Conservation (phyloP, 2,329 filamentous ascomycete species). For the Xylogone sp. region DNA sequence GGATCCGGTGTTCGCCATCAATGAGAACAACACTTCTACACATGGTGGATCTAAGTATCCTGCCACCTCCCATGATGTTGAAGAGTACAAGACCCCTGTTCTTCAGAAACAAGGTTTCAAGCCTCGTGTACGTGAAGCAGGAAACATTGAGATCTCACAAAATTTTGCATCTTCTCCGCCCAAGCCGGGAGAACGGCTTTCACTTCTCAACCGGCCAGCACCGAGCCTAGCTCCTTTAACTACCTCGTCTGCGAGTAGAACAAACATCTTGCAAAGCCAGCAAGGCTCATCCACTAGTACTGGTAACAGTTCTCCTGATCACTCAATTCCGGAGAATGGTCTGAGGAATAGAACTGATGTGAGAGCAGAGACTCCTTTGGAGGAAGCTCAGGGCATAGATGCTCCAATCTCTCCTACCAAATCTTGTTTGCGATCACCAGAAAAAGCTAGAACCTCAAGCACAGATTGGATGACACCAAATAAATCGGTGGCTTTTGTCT, state of each 20-base stretch:
- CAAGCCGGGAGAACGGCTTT: slow-evolving; percentile 4
- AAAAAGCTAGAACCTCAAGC: slow-evolving; percentile 14
- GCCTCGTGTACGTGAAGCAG: slow-evolving; percentile 16
- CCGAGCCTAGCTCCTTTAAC: slow-evolving; percentile 4
- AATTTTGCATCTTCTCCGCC: slow-evolving; percentile 7
- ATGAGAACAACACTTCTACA: no score
- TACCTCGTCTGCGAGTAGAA: slow-evolving; percentile 14
- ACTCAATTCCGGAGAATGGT: background rate
- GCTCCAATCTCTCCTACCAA: slow-evolving; percentile 21
- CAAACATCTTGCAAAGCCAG: slow-evolving; percentile 11
- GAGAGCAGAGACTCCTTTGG: background rate
- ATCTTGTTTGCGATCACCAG: slow-evolving; percentile 26
- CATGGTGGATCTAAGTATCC: background rate
- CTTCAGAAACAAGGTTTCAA: slow-evolving; percentile 25
- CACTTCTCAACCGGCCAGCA: background rate
- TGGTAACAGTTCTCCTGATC: background rate
- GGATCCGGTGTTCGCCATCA: background rate
- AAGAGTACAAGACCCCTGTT: slow-evolving; percentile 11
- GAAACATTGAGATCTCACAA: slow-evolving; percentile 1
- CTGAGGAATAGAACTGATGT: no score
- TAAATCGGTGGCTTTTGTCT: slow-evolving; percentile 27
- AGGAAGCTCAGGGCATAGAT: background rate
- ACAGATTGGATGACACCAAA: background rate
- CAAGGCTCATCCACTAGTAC: background rate
- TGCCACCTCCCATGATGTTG: background rate